Percentiles rank a stretch among this genome's conserved stretches.
These are phyloP conservation scores for Plasmodium inui DNA, from an alignment of 169 alveolate species.

Conservation along the genomic window DNA sequence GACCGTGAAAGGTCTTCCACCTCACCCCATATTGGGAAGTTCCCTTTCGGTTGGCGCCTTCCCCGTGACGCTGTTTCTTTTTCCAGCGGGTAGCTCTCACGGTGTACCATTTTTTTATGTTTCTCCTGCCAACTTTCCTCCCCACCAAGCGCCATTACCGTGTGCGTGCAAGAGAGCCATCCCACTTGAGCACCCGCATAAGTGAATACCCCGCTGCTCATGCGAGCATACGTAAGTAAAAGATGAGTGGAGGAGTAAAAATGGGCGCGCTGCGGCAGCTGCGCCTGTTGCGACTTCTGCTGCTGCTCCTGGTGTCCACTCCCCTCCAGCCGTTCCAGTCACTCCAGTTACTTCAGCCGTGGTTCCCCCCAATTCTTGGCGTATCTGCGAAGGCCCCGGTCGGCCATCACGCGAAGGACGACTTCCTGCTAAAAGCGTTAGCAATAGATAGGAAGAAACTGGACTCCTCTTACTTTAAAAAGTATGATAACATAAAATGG, in stretches of 20 bases:
- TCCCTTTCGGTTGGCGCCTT: neutral
- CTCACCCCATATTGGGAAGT: neutral
- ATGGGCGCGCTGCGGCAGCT: neutral
- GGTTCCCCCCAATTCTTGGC: neutral
- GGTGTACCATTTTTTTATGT: neutral
- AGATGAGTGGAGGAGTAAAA: neutral
- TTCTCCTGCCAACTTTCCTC: neutral
- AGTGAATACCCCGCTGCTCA: neutral
- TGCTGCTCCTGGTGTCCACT: too few species aligned
- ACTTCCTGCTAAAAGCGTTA: slow-evolving; percentile 24
- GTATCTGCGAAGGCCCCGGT: neutral
- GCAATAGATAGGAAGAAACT: slow-evolving; percentile 22
- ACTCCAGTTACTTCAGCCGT: neutral
- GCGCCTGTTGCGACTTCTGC: neutral
- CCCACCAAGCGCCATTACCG: neutral
- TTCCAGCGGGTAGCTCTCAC: neutral
- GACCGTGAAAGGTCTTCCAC: neutral
- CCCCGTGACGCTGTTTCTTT: neutral
- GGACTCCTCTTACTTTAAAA: slow-evolving; percentile 16
- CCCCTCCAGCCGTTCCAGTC: too few species aligned
- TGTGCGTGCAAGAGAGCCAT: neutral
- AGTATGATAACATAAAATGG: slow-evolving; percentile 76
- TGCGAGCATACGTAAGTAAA: neutral
- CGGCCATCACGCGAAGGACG: neutral
- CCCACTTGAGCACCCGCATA: neutral